Evolutionary conservation across 2,329 filamentous ascomycete species (phyloP), one percentile per base, ranked within the genome.

Genomic region (Aspergillus sp.): DNA sequence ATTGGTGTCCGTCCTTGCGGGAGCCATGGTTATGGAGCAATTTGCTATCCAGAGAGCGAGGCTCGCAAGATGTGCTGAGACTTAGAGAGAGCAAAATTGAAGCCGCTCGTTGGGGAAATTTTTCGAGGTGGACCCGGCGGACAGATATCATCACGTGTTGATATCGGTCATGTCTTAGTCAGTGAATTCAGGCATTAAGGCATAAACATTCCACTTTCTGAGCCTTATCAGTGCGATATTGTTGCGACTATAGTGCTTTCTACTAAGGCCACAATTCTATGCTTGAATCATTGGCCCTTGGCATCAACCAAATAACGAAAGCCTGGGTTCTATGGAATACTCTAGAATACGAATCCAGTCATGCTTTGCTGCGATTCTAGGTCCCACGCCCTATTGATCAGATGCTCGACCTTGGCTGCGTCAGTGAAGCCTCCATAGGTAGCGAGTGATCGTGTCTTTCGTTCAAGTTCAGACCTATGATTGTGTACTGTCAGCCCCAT

Each of bases 1-100:
- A 69, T 83, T 77, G 49, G 86, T 89, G 55, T 79, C 77, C 54
- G 86, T 89, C 59, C 79, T 72, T 59, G 78, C 72, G 53, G 78
- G 79, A 47, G 70, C 71, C 83, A 86, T 87, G 60, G 61, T 64
- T 62, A n/a, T 48, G 46, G 4, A 42, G 49, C 32, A 35, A 54
- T 20, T 30, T 30, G 26, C 26, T 43, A 42, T 40, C 20, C 53
- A 60, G 55, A 57, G 57, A 60, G 53, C 51, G 55, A 53, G 57
- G 59, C 55, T 57, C 53, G 59, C 63, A 61, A 60, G 50, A 59
- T 59, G 47, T 58, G 50, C 46, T 45, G 49, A 17, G 38, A 38
- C 49, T 50, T 56, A 55, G 46, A 48, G 9, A 53, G 55, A 60
- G 50, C 57, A 52, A 52, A 54, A 60, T 54, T 52, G 54, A 57